phyloP scores from a whole-genome alignment of 495 filamentous ascomycete genomes.

The Lophiostoma macrostomum region DNA sequence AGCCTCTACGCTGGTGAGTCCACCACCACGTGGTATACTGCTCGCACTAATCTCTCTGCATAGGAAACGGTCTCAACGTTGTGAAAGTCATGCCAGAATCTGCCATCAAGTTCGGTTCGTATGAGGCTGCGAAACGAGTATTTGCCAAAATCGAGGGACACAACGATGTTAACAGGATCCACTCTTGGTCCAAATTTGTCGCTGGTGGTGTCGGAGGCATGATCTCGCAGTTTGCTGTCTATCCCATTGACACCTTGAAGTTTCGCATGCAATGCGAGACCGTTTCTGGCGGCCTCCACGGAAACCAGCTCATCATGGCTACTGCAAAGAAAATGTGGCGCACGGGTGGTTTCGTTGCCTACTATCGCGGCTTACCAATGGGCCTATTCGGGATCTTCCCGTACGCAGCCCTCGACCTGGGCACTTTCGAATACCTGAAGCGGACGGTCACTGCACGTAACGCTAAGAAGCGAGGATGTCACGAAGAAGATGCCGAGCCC shows the following conservation, averaged over 20 bases:
- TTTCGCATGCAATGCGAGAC: conserved; percentile 97
- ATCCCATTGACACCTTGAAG: conserved; percentile 95
- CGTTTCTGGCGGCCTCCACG: conserved; percentile 76
- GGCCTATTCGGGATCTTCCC: conserved; percentile 95
- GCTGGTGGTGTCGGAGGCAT: conserved; percentile 73
- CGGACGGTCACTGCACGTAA: conserved; percentile 63
- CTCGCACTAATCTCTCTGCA: conserved; percentile 39
- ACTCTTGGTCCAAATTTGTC: conserved; percentile 77
- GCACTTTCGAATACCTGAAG: conserved; percentile 92
- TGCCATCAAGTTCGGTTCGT: conserved; percentile 94
- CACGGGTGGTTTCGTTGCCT: conserved; percentile 66
- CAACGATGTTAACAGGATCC: conserved; percentile 70
- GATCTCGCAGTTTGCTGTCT: conserved; percentile 71
- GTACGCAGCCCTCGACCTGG: conserved; percentile 94
- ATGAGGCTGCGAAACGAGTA: conserved; percentile 88
- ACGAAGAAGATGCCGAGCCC: conserved; percentile 76
- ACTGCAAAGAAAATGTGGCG: conserved; percentile 83
- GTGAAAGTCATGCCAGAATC: conserved; percentile 98
- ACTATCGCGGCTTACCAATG: conserved; percentile 90
- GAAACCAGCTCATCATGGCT: conserved; percentile 77
- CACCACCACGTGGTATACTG: conserved; percentile 19
- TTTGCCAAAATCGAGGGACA: conserved; percentile 88
- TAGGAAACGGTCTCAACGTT: conserved; percentile 95
- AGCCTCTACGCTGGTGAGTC: conserved; percentile 90
- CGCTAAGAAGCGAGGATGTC: conserved; percentile 63